Evolutionary conservation across 495 filamentous ascomycete species (phyloP).

Genomic region (Zalerion maritima): DNA sequence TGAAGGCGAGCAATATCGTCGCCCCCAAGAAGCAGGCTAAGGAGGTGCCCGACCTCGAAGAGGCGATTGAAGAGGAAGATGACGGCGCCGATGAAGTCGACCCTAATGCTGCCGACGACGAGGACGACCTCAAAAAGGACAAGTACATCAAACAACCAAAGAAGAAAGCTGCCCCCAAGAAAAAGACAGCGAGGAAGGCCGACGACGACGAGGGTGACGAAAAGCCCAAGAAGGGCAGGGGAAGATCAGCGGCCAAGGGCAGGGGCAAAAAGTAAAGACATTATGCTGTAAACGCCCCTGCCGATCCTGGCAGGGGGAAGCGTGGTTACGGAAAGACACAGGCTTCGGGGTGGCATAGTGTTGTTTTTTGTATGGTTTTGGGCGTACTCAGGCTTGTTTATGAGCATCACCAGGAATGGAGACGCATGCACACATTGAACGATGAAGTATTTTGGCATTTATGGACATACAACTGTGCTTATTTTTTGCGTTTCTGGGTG

Average conservation of each 20-base stretch:
- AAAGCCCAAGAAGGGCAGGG: conserved; percentile 40
- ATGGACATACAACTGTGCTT: too few relatives aligned
- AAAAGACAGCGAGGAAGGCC: conserved; percentile 37
- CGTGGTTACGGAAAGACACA: too few relatives aligned
- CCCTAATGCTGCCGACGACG: conserved; percentile 49
- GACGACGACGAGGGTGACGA: conserved; percentile 31
- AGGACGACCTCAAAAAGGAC: conserved; percentile 74
- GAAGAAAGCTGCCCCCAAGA: conserved; percentile 37
- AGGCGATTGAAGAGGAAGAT: conserved; percentile 87
- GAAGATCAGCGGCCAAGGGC: conserved; percentile 29
- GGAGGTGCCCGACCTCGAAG: conserved; percentile 85
- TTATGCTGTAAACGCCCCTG: too few relatives aligned
- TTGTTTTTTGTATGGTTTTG: too few relatives aligned
- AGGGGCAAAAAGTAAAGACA: conserved; percentile 25
- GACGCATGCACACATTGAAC: too few relatives aligned
- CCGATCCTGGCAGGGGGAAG: too few relatives aligned
- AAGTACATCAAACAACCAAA: conserved; percentile 92
- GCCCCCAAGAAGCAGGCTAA: conserved; percentile 54
- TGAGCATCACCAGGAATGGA: too few relatives aligned
- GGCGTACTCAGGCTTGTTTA: too few relatives aligned
- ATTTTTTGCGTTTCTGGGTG: too few relatives aligned
- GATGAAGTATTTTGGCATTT: too few relatives aligned
- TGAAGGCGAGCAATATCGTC: conserved; percentile 70
- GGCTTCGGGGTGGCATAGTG: too few relatives aligned
- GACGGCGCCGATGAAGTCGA: conserved; percentile 53